Base-by-base conservation (phyloP, 2,329 filamentous ascomycete species). In the Exophiala oligosperma region DNA sequence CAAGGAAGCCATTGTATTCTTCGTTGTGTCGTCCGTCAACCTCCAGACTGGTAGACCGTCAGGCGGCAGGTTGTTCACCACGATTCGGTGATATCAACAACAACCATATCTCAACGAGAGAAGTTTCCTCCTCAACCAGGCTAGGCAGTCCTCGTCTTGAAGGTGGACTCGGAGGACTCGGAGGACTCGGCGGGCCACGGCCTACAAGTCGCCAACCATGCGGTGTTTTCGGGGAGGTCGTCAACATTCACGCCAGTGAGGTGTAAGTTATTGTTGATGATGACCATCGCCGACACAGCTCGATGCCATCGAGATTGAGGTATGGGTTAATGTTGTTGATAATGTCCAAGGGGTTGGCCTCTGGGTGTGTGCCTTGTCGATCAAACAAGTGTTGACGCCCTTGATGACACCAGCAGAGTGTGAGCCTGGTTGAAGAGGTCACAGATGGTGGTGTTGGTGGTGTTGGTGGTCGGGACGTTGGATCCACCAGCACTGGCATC, bases 391-490 rank as follows among this genome's bases (percentile, higher is more conserved):
- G 71, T 74, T 79, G 26, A 68, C 72, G 60, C 80, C 81, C 61
- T 76, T 74, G 71, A 82, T 78, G 66, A 77, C 68, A 40, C 72
- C 69, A 49, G 72, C 70, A 56, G 65, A 63, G 46, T 72, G 63
- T 72, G 63, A 37, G 79, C 71, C 61, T 78, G 69, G 58, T 84
- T 72, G 72, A 89, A 83, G 32, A 71, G 65, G 52, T 74, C 71
- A 80, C 89, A 84, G 57, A 73, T 69, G 58, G 90, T 86, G 62
- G 88, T 79, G 59, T 79, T 81, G 26, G 53, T 17, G 17, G 17
- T 57, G 21, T 59, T 64, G 47, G 87, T 89, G 66, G 82, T 86
- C 68, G 85, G 80, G 66, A 90, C 77, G 69, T 87, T 86, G 73
- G 91, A 89, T 61, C 84, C 84, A 75, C 90, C 90, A 70, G 17